phyloP scores from a whole-genome alignment of 176 grass and related monocot genomes.

The Eremochloa ophiuroides region DNA sequence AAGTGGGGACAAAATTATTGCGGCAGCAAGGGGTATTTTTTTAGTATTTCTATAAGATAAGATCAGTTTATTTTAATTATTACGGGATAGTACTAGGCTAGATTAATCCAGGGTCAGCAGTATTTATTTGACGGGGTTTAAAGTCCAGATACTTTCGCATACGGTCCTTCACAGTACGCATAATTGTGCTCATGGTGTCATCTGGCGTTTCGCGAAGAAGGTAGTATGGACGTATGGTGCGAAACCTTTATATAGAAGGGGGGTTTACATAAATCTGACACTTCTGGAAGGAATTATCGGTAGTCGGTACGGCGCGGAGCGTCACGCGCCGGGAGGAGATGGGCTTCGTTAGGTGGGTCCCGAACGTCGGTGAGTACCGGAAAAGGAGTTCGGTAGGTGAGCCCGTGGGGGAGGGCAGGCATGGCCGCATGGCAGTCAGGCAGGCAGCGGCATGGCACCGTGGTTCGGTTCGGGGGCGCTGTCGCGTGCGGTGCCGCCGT shows the following conservation, averaged over 20 bases:
- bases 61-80: constrained; percentile 30
- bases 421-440: not conserved
- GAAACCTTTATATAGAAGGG: not conserved
- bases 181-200: not conserved
- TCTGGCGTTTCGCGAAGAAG: no score
- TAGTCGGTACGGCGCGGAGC: not conserved
- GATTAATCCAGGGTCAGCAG: not conserved
- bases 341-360: not conserved
- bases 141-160: not conserved
- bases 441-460: not conserved
- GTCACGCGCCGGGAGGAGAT: not conserved
- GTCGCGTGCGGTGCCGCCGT: not conserved
- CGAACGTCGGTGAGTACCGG: constrained; percentile 19
- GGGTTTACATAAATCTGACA: not conserved
- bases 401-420: not conserved
- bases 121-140: constrained; percentile 15
- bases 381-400: not conserved
- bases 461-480: not conserved
- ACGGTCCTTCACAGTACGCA: accelerated
- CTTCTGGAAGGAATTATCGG: constrained; percentile 25
- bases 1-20: constrained; percentile 3
- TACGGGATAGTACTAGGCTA: constrained; percentile 4
- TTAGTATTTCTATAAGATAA: not conserved
- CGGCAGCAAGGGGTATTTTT: not conserved
- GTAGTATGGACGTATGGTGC: accelerated